Percentiles rank a stretch among this genome's conserved stretches.
Conservation (phyloP, 305 asterid genomes). For the Fraxinus latifolia region DNA sequence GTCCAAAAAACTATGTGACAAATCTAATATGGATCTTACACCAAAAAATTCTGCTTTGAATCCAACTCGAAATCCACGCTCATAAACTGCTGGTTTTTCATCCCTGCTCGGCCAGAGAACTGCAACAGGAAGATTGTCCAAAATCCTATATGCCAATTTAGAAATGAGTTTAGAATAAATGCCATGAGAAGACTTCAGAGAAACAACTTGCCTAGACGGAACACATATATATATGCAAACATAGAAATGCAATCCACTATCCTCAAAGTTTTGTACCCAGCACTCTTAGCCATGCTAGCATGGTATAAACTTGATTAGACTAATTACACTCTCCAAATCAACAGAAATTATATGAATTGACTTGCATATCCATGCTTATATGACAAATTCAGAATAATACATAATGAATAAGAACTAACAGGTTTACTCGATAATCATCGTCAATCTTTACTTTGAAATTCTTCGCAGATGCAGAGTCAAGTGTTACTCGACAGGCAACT, state of each 20-base stretch:
- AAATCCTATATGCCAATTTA: conserved; percentile 31
- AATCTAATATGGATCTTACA: conserved; percentile 27
- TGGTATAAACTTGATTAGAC: neutral
- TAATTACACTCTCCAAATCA: neutral
- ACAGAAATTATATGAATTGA: neutral
- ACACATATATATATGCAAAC: neutral
- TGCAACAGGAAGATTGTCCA: conserved; percentile 56
- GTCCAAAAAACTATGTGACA: neutral
- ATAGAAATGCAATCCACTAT: neutral
- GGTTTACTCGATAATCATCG: conserved; percentile 49
- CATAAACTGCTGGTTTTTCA: conserved; percentile 33
- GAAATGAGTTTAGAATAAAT: neutral
- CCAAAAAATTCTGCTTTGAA: conserved; percentile 42
- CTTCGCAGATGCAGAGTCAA: conserved; percentile 37
- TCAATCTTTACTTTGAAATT: conserved; percentile 42
- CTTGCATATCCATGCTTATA: neutral
- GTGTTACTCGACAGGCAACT: conserved; percentile 41
- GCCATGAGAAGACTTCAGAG: neutral
- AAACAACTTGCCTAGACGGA: neutral
- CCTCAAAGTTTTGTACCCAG: neutral
- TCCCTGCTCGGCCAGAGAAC: conserved; percentile 43
- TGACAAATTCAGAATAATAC: neutral
- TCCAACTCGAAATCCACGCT: conserved; percentile 48
- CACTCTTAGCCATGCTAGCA: neutral
- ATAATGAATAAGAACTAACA: conserved; percentile 33